These are phyloP conservation scores for Pseudomassariella vexata DNA, from an alignment of 2,329 filamentous ascomycete genomes.

Conservation along the genomic window DNA sequence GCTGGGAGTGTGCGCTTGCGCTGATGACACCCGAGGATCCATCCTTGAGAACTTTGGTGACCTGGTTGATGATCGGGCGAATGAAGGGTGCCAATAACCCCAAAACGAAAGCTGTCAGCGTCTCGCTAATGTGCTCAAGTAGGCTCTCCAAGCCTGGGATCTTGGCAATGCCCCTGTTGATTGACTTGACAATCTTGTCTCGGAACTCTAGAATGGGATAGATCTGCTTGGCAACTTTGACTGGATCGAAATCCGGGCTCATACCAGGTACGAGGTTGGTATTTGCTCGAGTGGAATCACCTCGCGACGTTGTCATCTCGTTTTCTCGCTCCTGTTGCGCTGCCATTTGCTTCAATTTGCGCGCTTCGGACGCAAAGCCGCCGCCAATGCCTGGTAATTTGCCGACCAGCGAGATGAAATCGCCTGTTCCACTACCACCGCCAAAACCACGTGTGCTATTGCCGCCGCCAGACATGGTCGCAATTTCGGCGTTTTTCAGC, in stretches of 20 bases:
- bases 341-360: constrained; percentile 56
- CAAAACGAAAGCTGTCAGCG: constrained; percentile 84
- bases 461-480: constrained; percentile 29
- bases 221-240: constrained; percentile 73
- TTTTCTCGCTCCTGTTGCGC: constrained; percentile 52
- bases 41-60: constrained; percentile 77
- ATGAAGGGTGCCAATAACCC: constrained; percentile 89
- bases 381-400: constrained; percentile 68
- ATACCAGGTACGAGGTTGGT: constrained; percentile 65
- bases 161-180: constrained; percentile 81
- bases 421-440: constrained; percentile 33
- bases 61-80: constrained; percentile 81
- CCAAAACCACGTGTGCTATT: constrained; percentile 34
- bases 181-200: constrained; percentile 85
- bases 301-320: constrained; percentile 28
- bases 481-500: constrained; percentile 61
- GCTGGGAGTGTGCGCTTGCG: constrained; percentile 67
- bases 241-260: constrained; percentile 69
- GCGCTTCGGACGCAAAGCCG: constrained; percentile 62
- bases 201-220: constrained; percentile 93
- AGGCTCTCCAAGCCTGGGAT: constrained; percentile 84
- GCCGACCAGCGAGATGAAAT: constrained; percentile 67
- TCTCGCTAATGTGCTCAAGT: constrained; percentile 93
- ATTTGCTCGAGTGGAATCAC: constrained; percentile 35
- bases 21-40: constrained; percentile 69